phyloP scores from a whole-genome alignment of 2,329 filamentous ascomycete species.

The Talaromyces pinophilus region DNA sequence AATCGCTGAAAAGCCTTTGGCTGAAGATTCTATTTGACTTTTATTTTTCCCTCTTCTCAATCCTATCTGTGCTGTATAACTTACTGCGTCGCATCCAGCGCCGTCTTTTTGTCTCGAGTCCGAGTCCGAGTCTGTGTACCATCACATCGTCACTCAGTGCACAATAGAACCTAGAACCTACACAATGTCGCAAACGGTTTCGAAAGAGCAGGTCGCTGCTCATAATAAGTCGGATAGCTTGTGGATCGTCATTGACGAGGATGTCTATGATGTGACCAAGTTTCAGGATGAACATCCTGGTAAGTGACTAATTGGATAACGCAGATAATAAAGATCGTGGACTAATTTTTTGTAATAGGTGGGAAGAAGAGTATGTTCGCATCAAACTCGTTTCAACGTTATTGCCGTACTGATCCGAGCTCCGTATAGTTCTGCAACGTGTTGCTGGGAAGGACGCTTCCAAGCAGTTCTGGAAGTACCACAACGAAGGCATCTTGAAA shows the following conservation, averaged over 20 bases:
- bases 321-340: background rate
- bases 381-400: background rate
- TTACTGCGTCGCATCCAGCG: background rate
- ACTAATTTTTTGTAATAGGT: conserved; percentile 49
- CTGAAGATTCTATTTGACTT: background rate
- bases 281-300: conserved; percentile 80
- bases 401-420: background rate
- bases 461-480: conserved; percentile 69
- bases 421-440: conserved; percentile 58
- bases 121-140: background rate
- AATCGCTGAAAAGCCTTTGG: too few species aligned
- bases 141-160: background rate
- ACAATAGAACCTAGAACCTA: background rate
- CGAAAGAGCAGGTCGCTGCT: conserved; percentile 78
- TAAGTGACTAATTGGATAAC: conserved; percentile 28
- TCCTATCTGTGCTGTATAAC: background rate
- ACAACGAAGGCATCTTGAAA: conserved; percentile 62
- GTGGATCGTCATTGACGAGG: conserved; percentile 89
- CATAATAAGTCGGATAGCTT: conserved; percentile 86
- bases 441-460: conserved; percentile 68
- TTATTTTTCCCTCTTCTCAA: background rate
- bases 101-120: background rate
- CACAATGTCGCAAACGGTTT: conserved; percentile 85
- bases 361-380: conserved; percentile 65
- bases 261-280: conserved; percentile 92